These are phyloP conservation scores for Fragilaria crotonensis DNA, from an alignment of 108 stramenopile species.

Conservation along the genomic window DNA sequence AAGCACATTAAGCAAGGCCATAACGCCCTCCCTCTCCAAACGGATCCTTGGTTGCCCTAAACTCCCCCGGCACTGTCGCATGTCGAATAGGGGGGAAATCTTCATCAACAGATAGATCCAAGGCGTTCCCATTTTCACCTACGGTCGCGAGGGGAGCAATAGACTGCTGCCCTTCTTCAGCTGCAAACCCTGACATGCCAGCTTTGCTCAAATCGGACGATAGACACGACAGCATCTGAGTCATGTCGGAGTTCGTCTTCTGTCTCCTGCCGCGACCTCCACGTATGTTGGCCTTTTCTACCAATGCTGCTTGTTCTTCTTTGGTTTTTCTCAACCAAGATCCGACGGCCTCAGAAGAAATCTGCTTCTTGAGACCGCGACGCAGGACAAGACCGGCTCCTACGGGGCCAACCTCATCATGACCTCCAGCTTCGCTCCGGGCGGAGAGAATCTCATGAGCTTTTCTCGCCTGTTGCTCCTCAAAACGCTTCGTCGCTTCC, in stretches of 20 bases:
- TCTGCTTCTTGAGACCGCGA: slow-evolving; percentile 58
- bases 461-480: slow-evolving; percentile 68
- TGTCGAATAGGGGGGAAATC: slow-evolving; percentile 28
- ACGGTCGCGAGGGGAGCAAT: slow-evolving; percentile 4
- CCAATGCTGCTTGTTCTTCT: slow-evolving; percentile 46
- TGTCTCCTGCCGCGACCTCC: slow-evolving; percentile 75
- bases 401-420: slow-evolving; percentile 2
- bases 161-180: not conserved
- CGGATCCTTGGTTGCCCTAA: slow-evolving; percentile 67
- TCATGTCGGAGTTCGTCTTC: slow-evolving; percentile 78
- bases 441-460: slow-evolving; percentile 52
- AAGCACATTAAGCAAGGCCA: no score
- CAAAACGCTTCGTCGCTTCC: slow-evolving; percentile 81
- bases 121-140: no score
- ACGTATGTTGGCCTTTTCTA: slow-evolving; percentile 63
- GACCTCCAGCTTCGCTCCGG: slow-evolving; percentile 26
- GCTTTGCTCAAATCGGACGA: not conserved
- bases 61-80: slow-evolving; percentile 72
- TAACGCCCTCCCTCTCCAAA: slow-evolving; percentile 21
- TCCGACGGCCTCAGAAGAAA: slow-evolving; percentile 61
- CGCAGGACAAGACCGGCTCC: slow-evolving; percentile 77
- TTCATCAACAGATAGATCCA: no score
- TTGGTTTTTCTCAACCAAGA: slow-evolving; percentile 48
- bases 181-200: not conserved
- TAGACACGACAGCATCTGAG: slow-evolving; percentile 67